Evolutionary conservation across 257 asterid genomes (phyloP).

Genomic region (Sherardia arvensis): DNA sequence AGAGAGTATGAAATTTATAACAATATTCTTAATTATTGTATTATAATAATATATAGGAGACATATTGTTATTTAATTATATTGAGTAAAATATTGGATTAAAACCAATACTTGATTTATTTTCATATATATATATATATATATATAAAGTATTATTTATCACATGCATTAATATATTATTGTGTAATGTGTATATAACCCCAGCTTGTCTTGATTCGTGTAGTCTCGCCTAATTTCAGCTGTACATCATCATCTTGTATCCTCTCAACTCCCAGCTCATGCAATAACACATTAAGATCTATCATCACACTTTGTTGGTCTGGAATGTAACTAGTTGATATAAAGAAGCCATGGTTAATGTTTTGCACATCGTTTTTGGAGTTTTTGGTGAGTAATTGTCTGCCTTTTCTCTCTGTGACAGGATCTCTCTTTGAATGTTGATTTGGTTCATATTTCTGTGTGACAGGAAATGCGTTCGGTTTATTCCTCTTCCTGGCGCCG

Average conservation of each 20-base stretch:
- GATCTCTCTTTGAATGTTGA: neutral
- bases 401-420: neutral
- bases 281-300: neutral
- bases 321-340: too few species aligned
- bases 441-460: neutral
- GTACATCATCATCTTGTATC: neutral
- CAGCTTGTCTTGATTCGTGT: neutral
- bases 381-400: slow-evolving; percentile 29
- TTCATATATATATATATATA: too few species aligned
- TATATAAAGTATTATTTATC: too few species aligned
- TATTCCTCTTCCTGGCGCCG: slow-evolving; percentile 79
- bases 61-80: too few species aligned
- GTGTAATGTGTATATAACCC: neutral
- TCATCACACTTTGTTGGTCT: too few species aligned
- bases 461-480: slow-evolving; percentile 67
- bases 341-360: slow-evolving; percentile 17
- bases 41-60: too few species aligned
- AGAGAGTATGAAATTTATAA: too few species aligned
- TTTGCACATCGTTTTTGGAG: slow-evolving; percentile 42
- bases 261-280: neutral
- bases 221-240: neutral
- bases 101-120: too few species aligned
- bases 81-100: too few species aligned
- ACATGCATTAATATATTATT: too few species aligned
- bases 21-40: neutral